These are phyloP conservation scores for Gaeumannomyces sp. DNA, from an alignment of 2,329 filamentous ascomycete species.

Conservation along the genomic window DNA sequence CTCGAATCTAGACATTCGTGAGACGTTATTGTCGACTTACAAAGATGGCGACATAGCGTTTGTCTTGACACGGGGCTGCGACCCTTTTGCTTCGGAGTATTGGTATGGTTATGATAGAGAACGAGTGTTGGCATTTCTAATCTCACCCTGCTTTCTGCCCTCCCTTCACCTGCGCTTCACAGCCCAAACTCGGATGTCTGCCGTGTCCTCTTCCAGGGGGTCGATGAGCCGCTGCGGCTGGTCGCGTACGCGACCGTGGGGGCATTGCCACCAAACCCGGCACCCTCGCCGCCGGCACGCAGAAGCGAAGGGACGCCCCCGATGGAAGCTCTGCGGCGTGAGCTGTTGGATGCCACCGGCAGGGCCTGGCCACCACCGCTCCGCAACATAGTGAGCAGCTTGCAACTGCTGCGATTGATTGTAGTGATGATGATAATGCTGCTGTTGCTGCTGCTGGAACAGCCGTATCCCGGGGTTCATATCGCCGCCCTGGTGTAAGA, in stretches of 20 bases:
- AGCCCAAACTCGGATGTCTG: conserved; percentile 8
- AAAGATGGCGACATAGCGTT: no score
- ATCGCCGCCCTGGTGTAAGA: neutral
- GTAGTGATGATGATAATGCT: neutral
- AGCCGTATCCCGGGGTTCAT: neutral
- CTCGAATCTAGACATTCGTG: neutral
- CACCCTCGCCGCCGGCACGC: neutral
- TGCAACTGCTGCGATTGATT: neutral
- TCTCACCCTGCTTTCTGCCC: neutral
- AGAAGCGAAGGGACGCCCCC: conserved; percentile 7
- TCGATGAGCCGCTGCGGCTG: conserved; percentile 5
- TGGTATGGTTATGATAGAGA: rapidly evolving
- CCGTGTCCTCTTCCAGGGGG: conserved; percentile 2
- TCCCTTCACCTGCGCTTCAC: neutral
- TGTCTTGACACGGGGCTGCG: no score
- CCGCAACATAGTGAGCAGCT: neutral
- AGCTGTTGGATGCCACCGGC: conserved; percentile 9
- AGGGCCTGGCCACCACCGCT: neutral
- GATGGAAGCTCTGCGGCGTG: conserved; percentile 9
- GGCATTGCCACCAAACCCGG: neutral
- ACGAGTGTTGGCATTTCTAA: neutral
- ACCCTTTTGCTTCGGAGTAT: neutral
- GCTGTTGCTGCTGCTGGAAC: neutral
- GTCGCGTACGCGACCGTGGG: neutral
- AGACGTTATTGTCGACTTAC: neutral